Evolutionary conservation across 805 yeast species (phyloP), one percentile per base, ranked within the genome.

Genomic region (Candida chilensis): DNA sequence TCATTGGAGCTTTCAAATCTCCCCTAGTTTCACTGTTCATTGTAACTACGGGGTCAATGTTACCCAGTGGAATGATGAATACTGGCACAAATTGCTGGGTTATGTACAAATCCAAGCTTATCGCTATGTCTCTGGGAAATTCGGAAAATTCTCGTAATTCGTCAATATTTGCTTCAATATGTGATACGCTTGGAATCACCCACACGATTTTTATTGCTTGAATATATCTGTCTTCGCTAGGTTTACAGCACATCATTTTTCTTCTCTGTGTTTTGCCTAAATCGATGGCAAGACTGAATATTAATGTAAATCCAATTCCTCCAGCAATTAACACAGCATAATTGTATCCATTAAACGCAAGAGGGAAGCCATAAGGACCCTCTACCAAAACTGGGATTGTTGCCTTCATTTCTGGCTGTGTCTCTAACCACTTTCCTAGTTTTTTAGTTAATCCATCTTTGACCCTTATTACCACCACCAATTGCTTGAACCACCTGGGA

Each of bases 391-490:
- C n/a, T 14, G 52, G 56, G 28, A 69, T 47, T 17, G 44, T 37
- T 17, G 50, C 37, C 10, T 29, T 32, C 13, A 41, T 43, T 28
- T 44, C 60, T 20, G 45, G 57, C 33, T 34, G 40, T 12, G 38
- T 47, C 15, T 41, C 19, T 10, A 64, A 37, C 29, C 50, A 48
- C 15, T 47, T 44, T 22, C 57, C 51, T 16, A 72, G 41, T 20
- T 54, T 55, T 31, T 48, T 61, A 11, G 85, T 75, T 31, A 74
- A 49, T 34, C 85, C 86, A n/a, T 62, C 62, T 47, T 74, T 73
- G 13, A 64, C 66, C 43, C 68, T 72, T 41, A 71, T 60, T 39
- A 57, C 64, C 29, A 71, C 52, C 2, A 57, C 51, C 7, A 72
- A 44, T 27, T 53, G 50, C 36, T 58, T 54, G 22, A 43, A 37